These are phyloP conservation scores for Fusarium humuli DNA, from an alignment of 2,329 filamentous ascomycete genomes.

Conservation along the genomic window DNA sequence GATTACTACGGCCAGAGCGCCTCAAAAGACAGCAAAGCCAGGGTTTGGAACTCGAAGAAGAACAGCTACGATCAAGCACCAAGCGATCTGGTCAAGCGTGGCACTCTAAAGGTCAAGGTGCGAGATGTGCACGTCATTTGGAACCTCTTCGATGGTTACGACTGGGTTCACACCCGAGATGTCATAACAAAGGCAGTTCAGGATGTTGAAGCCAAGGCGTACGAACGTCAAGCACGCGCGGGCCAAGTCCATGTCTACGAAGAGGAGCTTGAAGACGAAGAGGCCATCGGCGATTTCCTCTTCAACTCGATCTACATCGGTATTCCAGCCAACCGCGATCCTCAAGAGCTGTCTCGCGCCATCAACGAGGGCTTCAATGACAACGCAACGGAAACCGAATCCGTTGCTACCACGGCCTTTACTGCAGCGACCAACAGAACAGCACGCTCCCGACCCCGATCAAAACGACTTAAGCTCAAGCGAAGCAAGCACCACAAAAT, in stretches of 20 bases:
- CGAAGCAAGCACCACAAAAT: constrained; percentile 95
- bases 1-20: constrained; percentile 78
- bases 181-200: constrained; percentile 89
- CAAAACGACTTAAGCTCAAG: constrained; percentile 77
- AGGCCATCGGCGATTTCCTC: constrained; percentile 90
- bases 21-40: constrained; percentile 73
- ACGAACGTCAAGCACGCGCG: constrained; percentile 74
- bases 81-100: constrained; percentile 69
- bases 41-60: constrained; percentile 82
- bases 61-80: constrained; percentile 79
- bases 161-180: constrained; percentile 90
- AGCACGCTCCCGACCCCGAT: constrained; percentile 57
- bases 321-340: constrained; percentile 87
- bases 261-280: constrained; percentile 82
- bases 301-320: constrained; percentile 99
- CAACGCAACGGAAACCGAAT: constrained; percentile 87
- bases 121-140: constrained; percentile 94
- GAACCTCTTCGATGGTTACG: constrained; percentile 98
- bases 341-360: constrained; percentile 80
- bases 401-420: constrained; percentile 80
- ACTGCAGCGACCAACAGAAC: constrained; percentile 68
- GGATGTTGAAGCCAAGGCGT: constrained; percentile 84
- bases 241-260: constrained; percentile 70
- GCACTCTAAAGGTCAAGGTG: constrained; percentile 81
- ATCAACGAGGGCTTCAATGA: constrained; percentile 94